Evolutionary conservation across 768 basidiomycete species (phyloP), one percentile per base, ranked within the genome.

Genomic region (Jaapia argillacea): DNA sequence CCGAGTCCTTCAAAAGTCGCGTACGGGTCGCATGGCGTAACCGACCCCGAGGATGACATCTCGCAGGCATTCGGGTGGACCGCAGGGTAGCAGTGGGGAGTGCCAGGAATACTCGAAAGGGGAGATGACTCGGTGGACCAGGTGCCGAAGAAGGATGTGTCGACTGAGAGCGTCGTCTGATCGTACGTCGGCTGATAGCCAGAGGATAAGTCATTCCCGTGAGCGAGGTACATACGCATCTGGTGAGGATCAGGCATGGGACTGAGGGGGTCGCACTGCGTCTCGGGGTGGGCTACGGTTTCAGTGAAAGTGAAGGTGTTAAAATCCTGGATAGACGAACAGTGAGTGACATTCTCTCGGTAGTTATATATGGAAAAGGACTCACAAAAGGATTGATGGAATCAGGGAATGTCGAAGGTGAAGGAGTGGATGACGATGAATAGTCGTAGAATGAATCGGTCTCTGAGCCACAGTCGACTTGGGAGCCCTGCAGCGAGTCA

Each of bases 381-480:
- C 58, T 59, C 44, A 59, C 58, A 45, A 59, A 56, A 5, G 53
- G 51, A 45, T 51, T 49, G 40, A 52, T 51, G 13, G 49, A 31
- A 13, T 46, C 42, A 48, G 53, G 24, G 46, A 56, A 45, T 25
- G 53, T 10, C 42, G 43, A 54, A 6, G 41, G 37, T 14, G 50
- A 44, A 21, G 51, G 49, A 45, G 45, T 37, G 43, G 36, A 7
- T 33, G 39, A 51, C 24, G 56, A 33, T 54, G 53, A 25, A n/a
- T 48, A 50, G 48, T 50, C 51, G 40, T 51, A 54, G 36, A 22
- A 50, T 26, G 28, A 43, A 14, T 54, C 54, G 44, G 49, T 50
- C 39, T 49, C 42, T 18, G 49, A 43, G n/a, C n/a, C n/a, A n/a
- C n/a, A n/a, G 24, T 54, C 51, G n/a, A 36, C 25, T 14, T 50